Evolutionary conservation across 78 protist genomes (phyloP), one percentile per base, ranked within the genome.

Genomic region (Speleostelium caveatum): DNA sequence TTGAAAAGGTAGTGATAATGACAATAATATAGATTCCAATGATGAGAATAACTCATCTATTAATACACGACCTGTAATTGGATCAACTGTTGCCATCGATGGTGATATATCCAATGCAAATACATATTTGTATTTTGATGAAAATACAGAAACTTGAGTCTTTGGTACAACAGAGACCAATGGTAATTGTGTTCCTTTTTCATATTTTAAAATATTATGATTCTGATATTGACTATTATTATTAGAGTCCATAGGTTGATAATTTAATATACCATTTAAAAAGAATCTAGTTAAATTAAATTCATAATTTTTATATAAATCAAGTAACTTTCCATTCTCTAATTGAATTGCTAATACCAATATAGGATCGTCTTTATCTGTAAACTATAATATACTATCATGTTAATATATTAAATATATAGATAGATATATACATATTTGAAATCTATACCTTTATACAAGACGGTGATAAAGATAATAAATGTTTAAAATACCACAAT

Each of bases 61-160:
- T 14, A 87, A 36, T 4, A 87, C 72, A 10, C 69, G 65, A 33
- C 94, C 94, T 3, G 85, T 63, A 22, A 71, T 55, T 21, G 79
- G 85, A 65, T 87, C 94, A 4, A 87, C 78, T 1, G 75, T 58
- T 19, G 94, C 59, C 94, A 87, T 87, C 12, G 77, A 65, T 0
- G 94, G 94, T 49, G 88, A 69, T 35, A 87, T 63, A 55, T 87
- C 94, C 39, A 87, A 35, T 49, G 78, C 33, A 33, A 75, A 87
- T 51, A 87, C 94, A 38, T 28, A 58, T 38, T 53, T 76, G 28
- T 87, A 87, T 2, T 26, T 59, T 30, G 78, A 60, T 22, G 71
- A 61, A 6, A 87, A 30, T 6, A 87, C 69, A 3, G 87, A 71
- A 28, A 87, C 58, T 49, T 75, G 86, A 17, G 94, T 87, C 24